phyloP scores from a whole-genome alignment of 2,329 filamentous ascomycete genomes.

The Cryphonectria nitschkei region DNA sequence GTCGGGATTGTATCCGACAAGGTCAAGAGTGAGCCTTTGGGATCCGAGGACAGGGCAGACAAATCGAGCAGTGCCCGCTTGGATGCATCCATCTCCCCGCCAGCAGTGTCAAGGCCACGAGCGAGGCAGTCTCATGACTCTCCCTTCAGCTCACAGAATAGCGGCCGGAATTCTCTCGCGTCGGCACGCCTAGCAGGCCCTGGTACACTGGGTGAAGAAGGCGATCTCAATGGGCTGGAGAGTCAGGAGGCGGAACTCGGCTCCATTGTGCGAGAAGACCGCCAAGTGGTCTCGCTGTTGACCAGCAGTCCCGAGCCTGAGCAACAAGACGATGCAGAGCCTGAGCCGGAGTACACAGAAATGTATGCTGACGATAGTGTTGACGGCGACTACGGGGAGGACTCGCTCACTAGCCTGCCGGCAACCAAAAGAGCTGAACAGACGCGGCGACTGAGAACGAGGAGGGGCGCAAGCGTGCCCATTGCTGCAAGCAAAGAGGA shows the following conservation, averaged over 20 bases:
- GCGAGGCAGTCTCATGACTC: neutral
- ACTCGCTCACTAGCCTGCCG: neutral
- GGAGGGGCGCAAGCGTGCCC: conserved; percentile 12
- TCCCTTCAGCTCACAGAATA: conserved; percentile 3
- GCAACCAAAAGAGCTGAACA: neutral
- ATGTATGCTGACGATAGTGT: conserved; percentile 24
- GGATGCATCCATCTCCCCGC: conserved; percentile 25
- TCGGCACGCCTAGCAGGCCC: neutral
- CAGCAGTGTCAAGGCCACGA: conserved; percentile 8
- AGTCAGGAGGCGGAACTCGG: neutral
- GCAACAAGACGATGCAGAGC: neutral
- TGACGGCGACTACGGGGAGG: conserved; percentile 19
- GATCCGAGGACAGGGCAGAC: conserved; percentile 5
- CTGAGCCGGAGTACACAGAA: conserved; percentile 14
- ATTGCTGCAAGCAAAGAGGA: conserved; percentile 9
- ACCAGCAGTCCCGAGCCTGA: conserved; percentile 17
- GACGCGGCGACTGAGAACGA: conserved; percentile 5
- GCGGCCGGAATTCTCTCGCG: neutral
- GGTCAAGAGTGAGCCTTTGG: conserved; percentile 18
- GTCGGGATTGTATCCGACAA: neutral
- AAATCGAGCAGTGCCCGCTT: conserved; percentile 16
- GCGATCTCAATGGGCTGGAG: neutral
- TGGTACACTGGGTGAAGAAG: neutral
- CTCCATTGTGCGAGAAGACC: conserved; percentile 6
- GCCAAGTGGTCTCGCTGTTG: conserved; percentile 16